Evolutionary conservation across 257 asterid genomes (phyloP).

Genomic region (Solanum pinnatisectum): DNA sequence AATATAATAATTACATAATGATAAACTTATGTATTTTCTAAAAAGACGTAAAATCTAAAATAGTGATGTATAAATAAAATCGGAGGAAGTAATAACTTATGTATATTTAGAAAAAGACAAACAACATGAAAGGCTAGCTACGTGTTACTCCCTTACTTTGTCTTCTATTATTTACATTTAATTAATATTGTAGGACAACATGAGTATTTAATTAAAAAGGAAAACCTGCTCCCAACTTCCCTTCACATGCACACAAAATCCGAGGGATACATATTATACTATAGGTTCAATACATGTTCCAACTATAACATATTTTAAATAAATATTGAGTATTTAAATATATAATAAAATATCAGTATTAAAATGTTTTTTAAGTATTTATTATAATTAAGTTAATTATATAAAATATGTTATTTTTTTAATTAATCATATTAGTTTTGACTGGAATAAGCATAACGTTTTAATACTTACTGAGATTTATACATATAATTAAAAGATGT

Average conservation of each 20-base stretch:
- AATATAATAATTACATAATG: too few species aligned
- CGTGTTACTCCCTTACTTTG: neutral
- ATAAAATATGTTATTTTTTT: neutral
- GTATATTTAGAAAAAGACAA: neutral
- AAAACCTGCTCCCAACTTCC: neutral
- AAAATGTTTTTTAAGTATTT: neutral
- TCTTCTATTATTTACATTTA: neutral
- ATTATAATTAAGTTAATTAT: neutral
- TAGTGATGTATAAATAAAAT: too few species aligned
- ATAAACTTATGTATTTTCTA: too few species aligned
- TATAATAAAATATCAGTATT: too few species aligned
- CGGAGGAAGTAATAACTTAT: fast-evolving
- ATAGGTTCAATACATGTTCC: neutral
- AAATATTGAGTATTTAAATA: neutral
- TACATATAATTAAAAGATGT: neutral
- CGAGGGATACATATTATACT: neutral
- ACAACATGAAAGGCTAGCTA: neutral
- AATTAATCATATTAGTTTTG: too few species aligned
- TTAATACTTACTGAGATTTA: neutral
- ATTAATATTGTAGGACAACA: too few species aligned
- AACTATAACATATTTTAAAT: too few species aligned
- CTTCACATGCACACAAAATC: neutral
- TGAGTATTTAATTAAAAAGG: neutral
- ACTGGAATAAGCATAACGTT: neutral
- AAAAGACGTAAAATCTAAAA: too few species aligned